phyloP scores from a whole-genome alignment of 768 basidiomycete genomes.

The Podaxis rugospora region DNA sequence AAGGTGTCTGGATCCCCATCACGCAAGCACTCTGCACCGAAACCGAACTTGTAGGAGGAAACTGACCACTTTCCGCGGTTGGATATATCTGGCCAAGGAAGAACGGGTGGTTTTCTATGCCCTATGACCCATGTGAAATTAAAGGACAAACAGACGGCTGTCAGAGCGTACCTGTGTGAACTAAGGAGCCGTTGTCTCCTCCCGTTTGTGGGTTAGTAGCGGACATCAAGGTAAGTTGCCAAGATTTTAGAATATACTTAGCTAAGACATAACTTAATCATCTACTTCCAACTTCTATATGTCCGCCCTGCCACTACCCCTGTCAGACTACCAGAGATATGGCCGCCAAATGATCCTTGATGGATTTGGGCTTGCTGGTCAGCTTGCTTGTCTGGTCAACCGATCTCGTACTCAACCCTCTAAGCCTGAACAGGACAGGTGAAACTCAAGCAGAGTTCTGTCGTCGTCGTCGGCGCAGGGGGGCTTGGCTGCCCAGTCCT shows the following conservation, averaged over 20 bases:
- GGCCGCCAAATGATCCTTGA: constrained; percentile 96
- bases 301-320: constrained; percentile 23
- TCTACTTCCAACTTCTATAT: not conserved
- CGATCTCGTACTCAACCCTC: constrained; percentile 8
- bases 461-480: constrained; percentile 90
- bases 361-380: constrained; percentile 82
- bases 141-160: not conserved
- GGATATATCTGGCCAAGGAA: constrained; percentile 83
- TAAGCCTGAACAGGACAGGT: constrained; percentile 61
- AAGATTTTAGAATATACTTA: not conserved
- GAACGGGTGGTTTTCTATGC: constrained; percentile 38
- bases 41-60: constrained; percentile 94
- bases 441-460: constrained; percentile 68
- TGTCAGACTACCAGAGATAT: constrained; percentile 84
- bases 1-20: constrained; percentile 91
- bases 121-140: constrained; percentile 9
- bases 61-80: constrained; percentile 92
- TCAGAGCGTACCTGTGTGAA: constrained; percentile 29
- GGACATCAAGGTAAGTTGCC: not conserved
- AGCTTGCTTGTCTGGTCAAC: constrained; percentile 5
- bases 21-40: constrained; percentile 87
- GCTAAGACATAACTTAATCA: not conserved
- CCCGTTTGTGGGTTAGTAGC: constrained; percentile 10
- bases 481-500: constrained; percentile 95
- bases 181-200: constrained; percentile 26